These are phyloP conservation scores for Eremochloa ophiuroides DNA, from an alignment of 176 grass and related monocot genomes.

Conservation along the genomic window DNA sequence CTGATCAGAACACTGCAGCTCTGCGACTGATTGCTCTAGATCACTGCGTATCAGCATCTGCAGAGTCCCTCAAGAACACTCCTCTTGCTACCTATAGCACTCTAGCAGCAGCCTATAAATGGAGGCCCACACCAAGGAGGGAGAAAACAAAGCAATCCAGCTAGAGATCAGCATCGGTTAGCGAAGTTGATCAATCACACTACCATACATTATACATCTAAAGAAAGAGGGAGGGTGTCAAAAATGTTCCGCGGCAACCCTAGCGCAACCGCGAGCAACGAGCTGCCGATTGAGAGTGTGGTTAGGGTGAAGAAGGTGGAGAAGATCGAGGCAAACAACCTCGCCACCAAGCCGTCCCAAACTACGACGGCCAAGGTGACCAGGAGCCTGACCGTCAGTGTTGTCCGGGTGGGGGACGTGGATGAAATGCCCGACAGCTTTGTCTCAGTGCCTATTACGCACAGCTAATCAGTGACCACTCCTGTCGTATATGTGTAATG, in stretches of 20 bases:
- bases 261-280: background rate
- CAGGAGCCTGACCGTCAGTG: conserved; percentile 4
- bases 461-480: background rate
- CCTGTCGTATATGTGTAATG: background rate
- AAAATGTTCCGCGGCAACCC: background rate
- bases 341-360: background rate
- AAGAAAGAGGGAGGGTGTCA: background rate
- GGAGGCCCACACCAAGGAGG: background rate
- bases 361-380: background rate
- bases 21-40: background rate
- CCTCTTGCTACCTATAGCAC: conserved; percentile 2
- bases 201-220: background rate
- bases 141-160: too few relatives aligned
- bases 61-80: conserved; percentile 16
- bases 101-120: conserved; percentile 28
- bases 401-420: conserved; percentile 7
- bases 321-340: conserved; percentile 39
- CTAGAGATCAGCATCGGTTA: background rate
- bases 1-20: background rate
- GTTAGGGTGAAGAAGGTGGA: conserved; percentile 44
- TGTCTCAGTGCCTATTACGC: background rate
- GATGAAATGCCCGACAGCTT: background rate
- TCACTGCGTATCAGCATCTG: conserved; percentile 12
- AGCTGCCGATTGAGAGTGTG: background rate
- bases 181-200: background rate